Evolutionary conservation across 2,329 filamentous ascomycete genomes (phyloP).

Genomic region (Pezicula neosporulosa): DNA sequence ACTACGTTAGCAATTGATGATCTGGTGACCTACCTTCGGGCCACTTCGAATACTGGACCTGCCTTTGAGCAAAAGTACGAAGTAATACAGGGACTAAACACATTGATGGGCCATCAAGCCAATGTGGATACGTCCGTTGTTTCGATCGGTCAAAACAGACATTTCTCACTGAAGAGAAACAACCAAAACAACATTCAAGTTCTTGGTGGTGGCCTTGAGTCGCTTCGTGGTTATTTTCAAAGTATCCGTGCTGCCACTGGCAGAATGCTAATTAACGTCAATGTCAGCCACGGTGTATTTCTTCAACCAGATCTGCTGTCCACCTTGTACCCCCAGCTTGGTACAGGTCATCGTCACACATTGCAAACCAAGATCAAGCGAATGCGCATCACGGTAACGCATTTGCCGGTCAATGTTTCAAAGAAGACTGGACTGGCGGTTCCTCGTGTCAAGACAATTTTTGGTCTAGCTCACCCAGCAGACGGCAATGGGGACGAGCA

Average conservation of each 20-base stretch:
- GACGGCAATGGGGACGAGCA: slow-evolving; percentile 33
- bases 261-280: slow-evolving; percentile 58
- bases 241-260: slow-evolving; percentile 56
- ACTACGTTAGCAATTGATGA: slow-evolving; percentile 15
- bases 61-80: slow-evolving; percentile 37
- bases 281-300: slow-evolving; percentile 57
- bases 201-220: slow-evolving; percentile 49
- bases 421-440: slow-evolving; percentile 30
- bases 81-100: slow-evolving; percentile 54
- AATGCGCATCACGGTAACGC: slow-evolving; percentile 36
- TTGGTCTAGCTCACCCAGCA: slow-evolving; percentile 35
- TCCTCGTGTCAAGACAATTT: slow-evolving; percentile 40
- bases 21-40: slow-evolving; percentile 15
- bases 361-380: slow-evolving; percentile 30
- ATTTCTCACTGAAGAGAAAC: slow-evolving; percentile 38
- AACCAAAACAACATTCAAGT: slow-evolving; percentile 23
- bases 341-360: slow-evolving; percentile 14
- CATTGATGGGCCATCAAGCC: slow-evolving; percentile 47
- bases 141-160: slow-evolving; percentile 49
- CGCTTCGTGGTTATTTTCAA: slow-evolving; percentile 58
- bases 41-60: slow-evolving; percentile 7
- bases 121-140: slow-evolving; percentile 36
- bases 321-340: slow-evolving; percentile 31
- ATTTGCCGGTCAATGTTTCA: slow-evolving; percentile 29
- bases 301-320: slow-evolving; percentile 44